A percentile compares a stretch with the other conserved stretches of the same genome.
These are phyloP conservation scores for Petunia hybrid DNA, from an alignment of 305 asterid genomes.

Conservation along the genomic window DNA sequence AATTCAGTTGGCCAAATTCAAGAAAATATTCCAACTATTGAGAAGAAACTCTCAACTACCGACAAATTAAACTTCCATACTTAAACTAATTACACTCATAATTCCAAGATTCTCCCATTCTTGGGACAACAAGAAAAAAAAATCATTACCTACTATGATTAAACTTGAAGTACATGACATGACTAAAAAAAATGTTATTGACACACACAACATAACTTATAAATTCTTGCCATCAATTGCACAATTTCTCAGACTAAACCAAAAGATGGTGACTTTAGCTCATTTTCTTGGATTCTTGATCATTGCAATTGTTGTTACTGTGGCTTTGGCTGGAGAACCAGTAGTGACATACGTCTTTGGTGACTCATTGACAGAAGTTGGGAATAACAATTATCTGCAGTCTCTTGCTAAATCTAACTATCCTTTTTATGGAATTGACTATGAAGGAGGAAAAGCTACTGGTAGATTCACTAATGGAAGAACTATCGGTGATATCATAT, in stretches of 20 bases:
- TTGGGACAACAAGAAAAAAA: background rate
- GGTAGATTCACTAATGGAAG: slow-evolving; percentile 91
- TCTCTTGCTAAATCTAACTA: slow-evolving; percentile 75
- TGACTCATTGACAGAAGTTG: slow-evolving; percentile 86
- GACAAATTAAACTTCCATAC: background rate
- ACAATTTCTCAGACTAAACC: background rate
- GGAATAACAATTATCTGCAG: slow-evolving; percentile 76
- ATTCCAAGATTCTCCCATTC: slow-evolving; percentile 2
- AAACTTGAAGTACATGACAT: slow-evolving; percentile 62
- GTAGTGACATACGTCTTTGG: slow-evolving; percentile 73
- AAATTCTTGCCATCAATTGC: slow-evolving; percentile 37
- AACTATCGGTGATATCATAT: slow-evolving; percentile 78
- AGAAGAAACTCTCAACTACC: slow-evolving; percentile 26
- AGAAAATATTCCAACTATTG: background rate
- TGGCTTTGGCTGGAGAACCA: slow-evolving; percentile 34
- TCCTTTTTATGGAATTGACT: slow-evolving; percentile 77
- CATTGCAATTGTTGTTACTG: slow-evolving; percentile 19
- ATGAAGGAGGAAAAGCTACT: slow-evolving; percentile 60
- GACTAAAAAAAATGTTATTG: slow-evolving; percentile 40
- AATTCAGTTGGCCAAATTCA: background rate
- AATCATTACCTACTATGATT: slow-evolving; percentile 48
- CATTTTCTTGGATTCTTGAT: slow-evolving; percentile 28
- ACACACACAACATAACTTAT: slow-evolving; percentile 34
- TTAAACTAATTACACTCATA: background rate
- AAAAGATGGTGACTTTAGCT: slow-evolving; percentile 39